Base-by-base conservation (phyloP, 371 early-diverging fungal genomes). In the Entomophthora muscae region DNA sequence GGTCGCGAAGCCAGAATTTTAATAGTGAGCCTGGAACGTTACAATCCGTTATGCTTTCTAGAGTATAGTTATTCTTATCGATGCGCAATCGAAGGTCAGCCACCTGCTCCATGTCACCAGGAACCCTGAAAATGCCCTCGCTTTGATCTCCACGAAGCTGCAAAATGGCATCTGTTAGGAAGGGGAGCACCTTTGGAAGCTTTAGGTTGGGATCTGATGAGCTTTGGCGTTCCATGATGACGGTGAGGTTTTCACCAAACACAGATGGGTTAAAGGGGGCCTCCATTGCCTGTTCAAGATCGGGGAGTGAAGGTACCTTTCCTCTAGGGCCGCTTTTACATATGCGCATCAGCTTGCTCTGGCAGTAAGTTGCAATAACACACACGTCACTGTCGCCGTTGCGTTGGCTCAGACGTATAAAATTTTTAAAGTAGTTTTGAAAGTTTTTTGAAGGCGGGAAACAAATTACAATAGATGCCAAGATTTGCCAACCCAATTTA, bases 41-140 rank as follows among this genome's bases (percentile, higher is more conserved):
- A 2, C 94, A 90, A 68, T 95, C 96, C 1, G 79, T 74, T 21
- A 93, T 83, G 1, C 80, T 84, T 17, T 75, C 62, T 7, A 83
- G 60, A 61, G 87, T 84, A 61, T 89, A 88, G 3, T 54, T 27
- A 33, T 65, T 54, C 27, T 65, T 58, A 32, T 61, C 66, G 33
- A 64, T 57, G 10, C 57, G 28, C 22, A 64, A 55, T 61, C 54
- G 88, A 79, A 89, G 68, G 53, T 80, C 80, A 17, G 90, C 82
- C 1, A 95, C 91, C 13, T 77, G 78, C 58, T 95, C 96, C 22
- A 83, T 84, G 71, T 95, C 94, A 22, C 93, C 98, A 21, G 98
- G 91, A 23, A 97, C 90, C 62, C 98, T 85, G 69, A 97, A 97
- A 28, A 97, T 93, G n/a, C 98, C 98, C 70, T 97, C 95, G 10